Evolutionary conservation across 2,329 filamentous ascomycete species (phyloP).

Genomic region (Paracoccidioides lutzii): DNA sequence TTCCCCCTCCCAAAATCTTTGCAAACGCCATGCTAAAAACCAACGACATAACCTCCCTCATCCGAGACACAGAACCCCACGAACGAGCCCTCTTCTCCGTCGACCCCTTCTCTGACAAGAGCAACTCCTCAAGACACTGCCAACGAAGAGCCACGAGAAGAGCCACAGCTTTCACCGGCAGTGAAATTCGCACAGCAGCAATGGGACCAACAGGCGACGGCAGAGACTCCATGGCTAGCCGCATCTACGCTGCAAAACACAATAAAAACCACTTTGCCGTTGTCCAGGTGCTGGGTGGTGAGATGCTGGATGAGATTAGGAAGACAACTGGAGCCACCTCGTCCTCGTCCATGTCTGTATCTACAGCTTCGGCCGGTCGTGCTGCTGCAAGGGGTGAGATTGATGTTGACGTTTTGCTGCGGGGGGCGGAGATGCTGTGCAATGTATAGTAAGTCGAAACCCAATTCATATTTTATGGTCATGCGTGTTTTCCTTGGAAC

Average conservation of each 20-base stretch:
- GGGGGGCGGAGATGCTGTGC: constrained; percentile 81
- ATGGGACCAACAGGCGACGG: constrained; percentile 7
- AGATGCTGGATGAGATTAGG: constrained; percentile 70
- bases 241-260: constrained; percentile 41
- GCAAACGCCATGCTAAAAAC: constrained; percentile 80
- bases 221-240: constrained; percentile 32
- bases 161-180: constrained; percentile 33
- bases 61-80: constrained; percentile 88
- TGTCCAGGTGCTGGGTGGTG: constrained; percentile 73
- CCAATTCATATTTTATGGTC: neutral
- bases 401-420: constrained; percentile 72
- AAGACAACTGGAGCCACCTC: constrained; percentile 41
- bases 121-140: constrained; percentile 24
- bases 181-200: too few species aligned
- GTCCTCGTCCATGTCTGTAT: constrained; percentile 23
- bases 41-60: constrained; percentile 85
- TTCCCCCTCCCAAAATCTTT: constrained; percentile 85
- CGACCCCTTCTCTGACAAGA: constrained; percentile 40
- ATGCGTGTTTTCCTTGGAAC: neutral
- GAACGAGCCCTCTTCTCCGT: constrained; percentile 92
- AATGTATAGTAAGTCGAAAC: constrained; percentile 55
- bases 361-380: constrained; percentile 17
- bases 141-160: constrained; percentile 35
- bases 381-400: constrained; percentile 48
- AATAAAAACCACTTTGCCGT: constrained; percentile 65